Conservation (phyloP, 2,329 filamentous ascomycete genomes). For the Diaporthe helianthi region DNA sequence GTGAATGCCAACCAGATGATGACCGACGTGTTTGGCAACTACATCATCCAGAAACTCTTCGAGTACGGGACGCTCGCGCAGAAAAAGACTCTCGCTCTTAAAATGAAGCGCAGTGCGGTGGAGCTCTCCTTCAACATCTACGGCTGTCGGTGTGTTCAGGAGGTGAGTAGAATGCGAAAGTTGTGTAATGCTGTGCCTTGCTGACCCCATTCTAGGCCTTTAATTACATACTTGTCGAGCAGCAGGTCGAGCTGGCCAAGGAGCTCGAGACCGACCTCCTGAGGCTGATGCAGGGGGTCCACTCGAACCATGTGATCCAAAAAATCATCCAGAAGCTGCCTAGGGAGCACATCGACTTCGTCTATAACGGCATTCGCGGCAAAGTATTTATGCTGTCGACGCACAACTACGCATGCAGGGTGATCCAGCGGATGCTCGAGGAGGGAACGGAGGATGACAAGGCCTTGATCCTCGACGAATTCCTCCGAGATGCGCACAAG, state of each 20-base stretch:
- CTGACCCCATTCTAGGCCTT: constrained; percentile 66
- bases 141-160: constrained; percentile 94
- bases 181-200: constrained; percentile 8
- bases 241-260: constrained; percentile 82
- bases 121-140: constrained; percentile 88
- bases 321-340: constrained; percentile 87
- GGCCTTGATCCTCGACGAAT: constrained; percentile 75
- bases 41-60: constrained; percentile 97
- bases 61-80: constrained; percentile 94
- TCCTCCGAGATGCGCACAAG: constrained; percentile 73
- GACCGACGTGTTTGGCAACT: constrained; percentile 97
- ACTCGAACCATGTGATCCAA: constrained; percentile 96
- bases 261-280: constrained; percentile 82
- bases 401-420: constrained; percentile 88
- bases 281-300: constrained; percentile 81
- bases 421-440: constrained; percentile 92
- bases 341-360: constrained; percentile 79
- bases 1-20: constrained; percentile 86
- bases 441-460: constrained; percentile 77
- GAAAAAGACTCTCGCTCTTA: constrained; percentile 83
- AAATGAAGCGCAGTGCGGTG: constrained; percentile 87
- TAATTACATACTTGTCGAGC: constrained; percentile 89
- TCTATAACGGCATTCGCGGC: constrained; percentile 80
- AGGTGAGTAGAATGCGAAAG: constrained; percentile 61
- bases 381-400: constrained; percentile 77